Evolutionary conservation across 2,329 filamentous ascomycete species (phyloP).

Genomic region (Fusarium marasasianum): DNA sequence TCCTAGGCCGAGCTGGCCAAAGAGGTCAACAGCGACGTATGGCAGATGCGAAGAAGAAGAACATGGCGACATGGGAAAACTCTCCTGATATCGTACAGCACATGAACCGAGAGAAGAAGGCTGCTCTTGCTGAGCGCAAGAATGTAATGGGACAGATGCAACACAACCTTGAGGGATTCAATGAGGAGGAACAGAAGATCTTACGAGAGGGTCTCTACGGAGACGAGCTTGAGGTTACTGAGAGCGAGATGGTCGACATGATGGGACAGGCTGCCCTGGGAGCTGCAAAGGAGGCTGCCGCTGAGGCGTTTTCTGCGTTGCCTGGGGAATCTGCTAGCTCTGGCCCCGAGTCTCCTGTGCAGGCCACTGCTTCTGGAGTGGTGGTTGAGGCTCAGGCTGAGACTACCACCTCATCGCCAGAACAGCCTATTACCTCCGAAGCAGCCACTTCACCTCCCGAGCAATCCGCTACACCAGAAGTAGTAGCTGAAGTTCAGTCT

Average conservation of each 20-base stretch:
- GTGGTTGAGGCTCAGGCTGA: background rate
- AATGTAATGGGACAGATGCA: slow-evolving; percentile 51
- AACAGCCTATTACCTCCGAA: background rate
- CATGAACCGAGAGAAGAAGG: slow-evolving; percentile 48
- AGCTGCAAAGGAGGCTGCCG: slow-evolving; percentile 14
- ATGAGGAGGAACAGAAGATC: slow-evolving; percentile 51
- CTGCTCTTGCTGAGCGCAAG: slow-evolving; percentile 46
- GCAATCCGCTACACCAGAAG: background rate
- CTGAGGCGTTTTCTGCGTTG: slow-evolving; percentile 1
- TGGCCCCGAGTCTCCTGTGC: background rate
- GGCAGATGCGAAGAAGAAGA: slow-evolving; percentile 67
- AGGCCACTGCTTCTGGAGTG: background rate
- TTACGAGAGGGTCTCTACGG: slow-evolving; percentile 41
- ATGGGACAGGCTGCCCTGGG: slow-evolving; percentile 41
- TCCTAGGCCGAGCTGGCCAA: slow-evolving; percentile 85
- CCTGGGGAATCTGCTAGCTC: background rate
- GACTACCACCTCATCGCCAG: background rate
- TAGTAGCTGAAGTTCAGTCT: background rate
- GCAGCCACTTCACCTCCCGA: background rate
- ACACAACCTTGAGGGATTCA: slow-evolving; percentile 49
- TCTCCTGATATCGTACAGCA: slow-evolving; percentile 54
- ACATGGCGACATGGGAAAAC: slow-evolving; percentile 68
- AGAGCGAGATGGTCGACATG: slow-evolving; percentile 51
- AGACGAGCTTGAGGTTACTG: slow-evolving; percentile 44
- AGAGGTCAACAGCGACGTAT: slow-evolving; percentile 76